Evolutionary conservation across 805 yeast genomes (phyloP).

Genomic region (Myxozyma monticola): DNA sequence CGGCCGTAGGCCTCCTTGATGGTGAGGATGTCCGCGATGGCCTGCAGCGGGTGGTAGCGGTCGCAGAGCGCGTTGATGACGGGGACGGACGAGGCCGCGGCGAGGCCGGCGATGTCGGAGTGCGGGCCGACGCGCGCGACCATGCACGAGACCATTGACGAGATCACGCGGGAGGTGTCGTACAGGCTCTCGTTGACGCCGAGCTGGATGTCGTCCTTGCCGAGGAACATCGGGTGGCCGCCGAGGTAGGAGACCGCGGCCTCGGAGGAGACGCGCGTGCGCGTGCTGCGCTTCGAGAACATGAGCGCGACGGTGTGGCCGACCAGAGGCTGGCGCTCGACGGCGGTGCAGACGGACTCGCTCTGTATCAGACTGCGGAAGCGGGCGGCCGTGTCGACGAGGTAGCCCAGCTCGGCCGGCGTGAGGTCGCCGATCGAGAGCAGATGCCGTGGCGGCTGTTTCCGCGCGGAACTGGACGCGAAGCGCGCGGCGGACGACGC

Average conservation of each 20-base stretch:
- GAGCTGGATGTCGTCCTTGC: constrained; percentile 93
- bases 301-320: constrained; percentile 83
- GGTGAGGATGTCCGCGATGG: constrained; percentile 86
- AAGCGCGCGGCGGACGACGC: constrained; percentile 10
- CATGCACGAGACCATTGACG: constrained; percentile 94
- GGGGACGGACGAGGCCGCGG: constrained; percentile 81
- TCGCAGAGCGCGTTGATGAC: constrained; percentile 93
- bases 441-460: constrained; percentile 59
- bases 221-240: constrained; percentile 94
- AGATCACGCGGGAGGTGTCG: constrained; percentile 84
- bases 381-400: constrained; percentile 71
- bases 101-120: constrained; percentile 73
- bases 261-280: constrained; percentile 91
- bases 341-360: constrained; percentile 43
- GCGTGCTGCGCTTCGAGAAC: constrained; percentile 88
- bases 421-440: constrained; percentile 78
- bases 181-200: constrained; percentile 89
- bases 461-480: background rate
- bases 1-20: constrained; percentile 69
- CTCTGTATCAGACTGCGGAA: constrained; percentile 59
- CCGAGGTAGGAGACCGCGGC: constrained; percentile 94
- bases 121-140: constrained; percentile 95
- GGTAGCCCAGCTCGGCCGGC: constrained; percentile 64
- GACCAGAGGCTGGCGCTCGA: constrained; percentile 54
- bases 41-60: constrained; percentile 90